Evolutionary conservation across 805 yeast species (phyloP).

Genomic region (Metschnikowia reukaufii): DNA sequence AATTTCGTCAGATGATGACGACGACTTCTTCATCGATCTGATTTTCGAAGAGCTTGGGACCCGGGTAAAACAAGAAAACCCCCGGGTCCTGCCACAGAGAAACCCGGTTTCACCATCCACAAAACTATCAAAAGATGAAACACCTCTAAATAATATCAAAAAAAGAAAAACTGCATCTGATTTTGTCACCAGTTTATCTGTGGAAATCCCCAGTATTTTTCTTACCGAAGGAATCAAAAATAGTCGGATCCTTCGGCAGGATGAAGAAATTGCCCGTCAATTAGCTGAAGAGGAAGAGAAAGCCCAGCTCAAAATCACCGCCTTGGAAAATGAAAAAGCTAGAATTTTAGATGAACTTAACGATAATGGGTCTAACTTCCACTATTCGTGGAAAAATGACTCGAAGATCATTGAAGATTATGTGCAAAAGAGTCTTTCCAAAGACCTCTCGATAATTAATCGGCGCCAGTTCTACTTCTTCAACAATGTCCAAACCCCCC

Average conservation of each 20-base stretch:
- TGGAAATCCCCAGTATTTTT: slow-evolving; percentile 32
- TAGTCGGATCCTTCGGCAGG: slow-evolving; percentile 23
- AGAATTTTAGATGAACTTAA: slow-evolving; percentile 29
- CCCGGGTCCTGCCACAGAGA: not conserved
- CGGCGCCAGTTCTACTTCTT: slow-evolving; percentile 28
- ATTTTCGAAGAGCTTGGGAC: slow-evolving; percentile 4
- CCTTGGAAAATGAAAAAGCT: slow-evolving; percentile 12
- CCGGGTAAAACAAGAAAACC: not conserved
- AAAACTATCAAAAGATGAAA: not conserved
- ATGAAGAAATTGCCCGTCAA: slow-evolving; percentile 22
- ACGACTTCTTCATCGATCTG: not conserved
- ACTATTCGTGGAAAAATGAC: slow-evolving; percentile 21
- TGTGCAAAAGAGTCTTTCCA: slow-evolving; percentile 15
- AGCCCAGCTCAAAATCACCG: slow-evolving; percentile 7
- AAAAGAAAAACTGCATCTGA: not conserved
- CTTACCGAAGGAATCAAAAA: slow-evolving; percentile 29
- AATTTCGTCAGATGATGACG: slow-evolving; percentile 1
- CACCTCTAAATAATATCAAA: not conserved
- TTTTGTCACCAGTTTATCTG: not conserved
- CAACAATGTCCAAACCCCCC: slow-evolving; percentile 6
- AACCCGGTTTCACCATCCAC: not conserved
- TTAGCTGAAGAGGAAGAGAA: slow-evolving; percentile 21
- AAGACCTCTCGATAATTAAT: slow-evolving; percentile 4
- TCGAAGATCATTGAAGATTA: slow-evolving; percentile 23
- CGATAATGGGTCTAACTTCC: slow-evolving; percentile 30